Evolutionary conservation across 2,329 filamentous ascomycete genomes (phyloP).

Genomic region (Aschersonia sp.): DNA sequence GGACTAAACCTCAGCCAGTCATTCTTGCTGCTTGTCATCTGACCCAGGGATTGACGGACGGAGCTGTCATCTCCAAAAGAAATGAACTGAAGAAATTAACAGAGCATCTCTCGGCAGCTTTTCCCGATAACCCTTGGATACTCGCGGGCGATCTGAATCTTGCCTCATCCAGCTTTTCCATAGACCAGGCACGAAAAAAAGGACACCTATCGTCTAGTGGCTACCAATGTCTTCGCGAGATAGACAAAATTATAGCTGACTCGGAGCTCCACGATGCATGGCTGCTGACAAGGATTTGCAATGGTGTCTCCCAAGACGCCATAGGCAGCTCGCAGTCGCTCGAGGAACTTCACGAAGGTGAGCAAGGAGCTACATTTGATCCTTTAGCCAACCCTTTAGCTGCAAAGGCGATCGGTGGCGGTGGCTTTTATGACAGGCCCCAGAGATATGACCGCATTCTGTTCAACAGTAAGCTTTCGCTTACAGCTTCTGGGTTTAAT

Average conservation of each 20-base stretch:
- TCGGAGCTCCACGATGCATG: conserved; percentile 37
- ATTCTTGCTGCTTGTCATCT: conserved; percentile 46
- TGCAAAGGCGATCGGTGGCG: conserved; percentile 28
- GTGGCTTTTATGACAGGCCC: conserved; percentile 33
- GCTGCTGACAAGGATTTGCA: conserved; percentile 27
- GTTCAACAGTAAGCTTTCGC: conserved; percentile 26
- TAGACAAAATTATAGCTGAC: conserved; percentile 31
- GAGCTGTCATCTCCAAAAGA: conserved; percentile 40
- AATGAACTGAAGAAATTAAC: conserved; percentile 37
- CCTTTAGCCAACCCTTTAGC: conserved; percentile 42
- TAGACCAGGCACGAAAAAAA: conserved; percentile 34
- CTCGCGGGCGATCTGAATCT: conserved; percentile 53
- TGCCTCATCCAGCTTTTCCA: conserved; percentile 40
- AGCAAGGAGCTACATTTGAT: conserved; percentile 52
- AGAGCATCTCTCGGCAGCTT: conserved; percentile 25
- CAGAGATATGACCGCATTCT: conserved; percentile 54
- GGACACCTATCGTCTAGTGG: conserved; percentile 38
- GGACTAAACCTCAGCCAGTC: conserved; percentile 18
- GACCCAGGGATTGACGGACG: conserved; percentile 44
- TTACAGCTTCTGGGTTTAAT: conserved; percentile 29
- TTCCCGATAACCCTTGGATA: conserved; percentile 33
- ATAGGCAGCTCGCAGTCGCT: conserved; percentile 11
- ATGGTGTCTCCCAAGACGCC: conserved; percentile 22
- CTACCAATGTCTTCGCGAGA: conserved; percentile 22
- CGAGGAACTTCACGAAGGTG: conserved; percentile 34